A percentile compares a stretch with the other conserved stretches of the same genome.
Evolutionary conservation across 2,329 filamentous ascomycete species (phyloP).

Genomic region (Aureobasidium namibiae): DNA sequence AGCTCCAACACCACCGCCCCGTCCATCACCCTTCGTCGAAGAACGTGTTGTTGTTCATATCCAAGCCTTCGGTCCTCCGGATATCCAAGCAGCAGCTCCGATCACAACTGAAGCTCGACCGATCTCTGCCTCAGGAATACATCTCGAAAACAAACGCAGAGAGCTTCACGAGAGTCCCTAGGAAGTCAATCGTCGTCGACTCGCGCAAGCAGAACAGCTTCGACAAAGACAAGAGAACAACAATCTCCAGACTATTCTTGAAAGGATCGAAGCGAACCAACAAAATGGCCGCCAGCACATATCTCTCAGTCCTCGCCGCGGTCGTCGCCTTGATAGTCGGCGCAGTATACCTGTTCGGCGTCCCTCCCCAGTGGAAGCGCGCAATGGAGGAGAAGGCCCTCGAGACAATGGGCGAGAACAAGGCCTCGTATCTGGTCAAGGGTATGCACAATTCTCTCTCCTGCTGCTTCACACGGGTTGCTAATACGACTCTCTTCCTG

Average conservation of each 20-base stretch:
- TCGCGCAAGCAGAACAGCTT: background rate
- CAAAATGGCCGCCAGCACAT: constrained; percentile 21
- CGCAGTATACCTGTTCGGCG: constrained; percentile 40
- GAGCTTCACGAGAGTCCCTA: background rate
- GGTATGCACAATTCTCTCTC: background rate
- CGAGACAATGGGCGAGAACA: constrained; percentile 46
- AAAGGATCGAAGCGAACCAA: background rate
- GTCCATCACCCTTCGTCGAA: background rate
- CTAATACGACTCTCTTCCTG: background rate
- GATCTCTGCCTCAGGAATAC: background rate
- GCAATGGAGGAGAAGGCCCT: constrained; percentile 39
- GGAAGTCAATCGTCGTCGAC: background rate
- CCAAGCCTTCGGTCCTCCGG: background rate
- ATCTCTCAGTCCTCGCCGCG: constrained; percentile 24
- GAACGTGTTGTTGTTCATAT: background rate
- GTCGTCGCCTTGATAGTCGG: constrained; percentile 29
- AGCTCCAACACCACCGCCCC: background rate
- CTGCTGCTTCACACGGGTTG: background rate
- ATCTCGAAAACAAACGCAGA: background rate
- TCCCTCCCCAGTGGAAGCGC: constrained; percentile 39
- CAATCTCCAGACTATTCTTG: background rate
- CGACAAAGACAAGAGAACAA: background rate
- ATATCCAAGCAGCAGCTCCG: background rate
- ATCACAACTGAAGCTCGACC: background rate
- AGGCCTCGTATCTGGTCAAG: constrained; percentile 30